Conservation (phyloP, 306 rosid genomes). For the Malus sylvestris region DNA sequence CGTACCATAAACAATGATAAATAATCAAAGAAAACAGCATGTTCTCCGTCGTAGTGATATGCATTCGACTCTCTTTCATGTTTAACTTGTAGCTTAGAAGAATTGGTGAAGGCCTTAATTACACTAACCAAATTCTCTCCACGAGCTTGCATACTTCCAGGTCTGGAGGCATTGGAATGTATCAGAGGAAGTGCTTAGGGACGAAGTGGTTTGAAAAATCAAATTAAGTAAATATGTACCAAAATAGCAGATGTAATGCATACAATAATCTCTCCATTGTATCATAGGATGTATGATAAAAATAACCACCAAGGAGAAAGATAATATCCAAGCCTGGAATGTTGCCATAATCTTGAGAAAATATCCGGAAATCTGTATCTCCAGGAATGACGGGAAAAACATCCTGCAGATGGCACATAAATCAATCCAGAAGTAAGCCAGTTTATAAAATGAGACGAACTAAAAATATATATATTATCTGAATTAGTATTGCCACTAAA, state of each 20-base stretch:
- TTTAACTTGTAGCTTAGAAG: conserved; percentile 57
- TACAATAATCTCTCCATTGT: conserved; percentile 90
- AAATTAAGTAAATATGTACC: conserved; percentile 37
- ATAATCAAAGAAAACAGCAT: conserved; percentile 89
- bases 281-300: conserved; percentile 95
- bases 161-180: conserved; percentile 49
- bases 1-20: conserved; percentile 88
- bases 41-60: conserved; percentile 41
- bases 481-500: background rate
- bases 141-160: conserved; percentile 98
- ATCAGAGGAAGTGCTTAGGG: conserved; percentile 39
- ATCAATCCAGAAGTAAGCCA: conserved; percentile 10
- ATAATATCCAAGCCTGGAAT: conserved; percentile 98
- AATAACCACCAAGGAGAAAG: conserved; percentile 94
- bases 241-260: conserved; percentile 50
- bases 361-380: conserved; percentile 94
- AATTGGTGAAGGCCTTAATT: conserved; percentile 70
- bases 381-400: conserved; percentile 95
- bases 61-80: conserved; percentile 38
- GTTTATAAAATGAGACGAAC: background rate
- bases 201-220: conserved; percentile 17
- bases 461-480: background rate
- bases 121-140: conserved; percentile 91
- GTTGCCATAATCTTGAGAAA: conserved; percentile 82
- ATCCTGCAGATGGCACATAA: conserved; percentile 56